Conservation (phyloP, 768 basidiomycete species). For the Agrocybe chaxingu region DNA sequence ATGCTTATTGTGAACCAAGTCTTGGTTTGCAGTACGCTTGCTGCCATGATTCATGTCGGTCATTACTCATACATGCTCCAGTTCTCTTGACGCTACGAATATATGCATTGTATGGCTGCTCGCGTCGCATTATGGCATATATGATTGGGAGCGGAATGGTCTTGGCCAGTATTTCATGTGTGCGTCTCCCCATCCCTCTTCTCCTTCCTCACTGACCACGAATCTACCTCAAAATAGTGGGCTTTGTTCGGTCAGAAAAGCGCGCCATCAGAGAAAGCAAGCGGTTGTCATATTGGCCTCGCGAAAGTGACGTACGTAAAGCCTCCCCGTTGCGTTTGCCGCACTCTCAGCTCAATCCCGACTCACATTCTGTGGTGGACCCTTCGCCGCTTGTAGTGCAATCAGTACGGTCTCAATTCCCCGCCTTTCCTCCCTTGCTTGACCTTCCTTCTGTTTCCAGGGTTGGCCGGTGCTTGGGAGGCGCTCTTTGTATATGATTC, state of each 20-base stretch:
- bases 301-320: constrained; percentile 26
- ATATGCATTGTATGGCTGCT: constrained; percentile 46
- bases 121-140: constrained; percentile 30
- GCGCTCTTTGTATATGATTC: constrained; percentile 47
- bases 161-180: constrained; percentile 29
- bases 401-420: constrained; percentile 12
- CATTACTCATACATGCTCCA: constrained; percentile 11
- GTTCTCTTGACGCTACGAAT: constrained; percentile 45
- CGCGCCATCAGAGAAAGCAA: constrained; percentile 14
- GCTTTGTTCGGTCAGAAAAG: constrained; percentile 37
- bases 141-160: constrained; percentile 29
- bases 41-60: background rate
- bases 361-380: background rate
- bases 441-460: constrained; percentile 12
- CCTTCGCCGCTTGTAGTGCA: constrained; percentile 8
- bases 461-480: constrained; percentile 43
- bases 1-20: constrained; percentile 42
- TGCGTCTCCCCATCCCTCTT: constrained; percentile 21
- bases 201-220: background rate
- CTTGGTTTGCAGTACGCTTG: constrained; percentile 39
- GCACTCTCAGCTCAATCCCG: background rate
- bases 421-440: background rate
- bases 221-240: constrained; percentile 30
- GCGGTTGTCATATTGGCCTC: constrained; percentile 35
- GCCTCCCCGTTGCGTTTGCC: background rate